Base-by-base conservation (phyloP, 2,329 filamentous ascomycete genomes). In the Ophiostoma sp. region DNA sequence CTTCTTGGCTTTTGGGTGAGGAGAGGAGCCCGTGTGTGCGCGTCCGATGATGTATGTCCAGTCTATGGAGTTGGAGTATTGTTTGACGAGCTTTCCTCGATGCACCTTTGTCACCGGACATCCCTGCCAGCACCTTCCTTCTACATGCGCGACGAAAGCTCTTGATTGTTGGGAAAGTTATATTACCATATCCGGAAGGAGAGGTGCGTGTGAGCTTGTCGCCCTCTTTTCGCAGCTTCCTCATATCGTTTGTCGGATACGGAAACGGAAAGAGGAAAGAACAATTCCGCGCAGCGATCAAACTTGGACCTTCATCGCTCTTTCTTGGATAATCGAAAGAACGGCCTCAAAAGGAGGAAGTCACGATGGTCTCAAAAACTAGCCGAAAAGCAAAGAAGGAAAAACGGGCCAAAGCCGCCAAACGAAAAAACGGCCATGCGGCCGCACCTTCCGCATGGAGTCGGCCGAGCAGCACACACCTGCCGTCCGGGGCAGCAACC, bases 371-470 rank as follows among this genome's bases (percentile, higher is more conserved):
- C 0, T 70, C 68, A 2, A 59, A 57, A 70, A 39, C n/a, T 17
- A 33, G 12, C 17, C 25, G 68, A 7, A 52, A 52, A 8, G 15
- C 52, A 19, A 59, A 59, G 31, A 70, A 70, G 17, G 69, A 48
- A 36, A 57, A 33, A 59, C n/a, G 69, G 33, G 69, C 33, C 1
- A 70, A 48, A 15, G 52, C 22, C 19, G 28, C n/a, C 36, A 70
- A 25, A 22, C 15, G 33, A 28, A 59, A 59, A 7, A 42, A 17
- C 36, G 42, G 36, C 52, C 22, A 70, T 17, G 5, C 36, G 52
- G 36, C 52, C 69, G 55, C 57, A 28, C 72, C 72, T 71, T 64
- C 72, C 31, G 11, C 42, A 63, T 52, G 42, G 72, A 39, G 57
- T 39, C 42, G 7, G 19, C 48, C 66, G 2, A 28, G n/a, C 55